These are phyloP conservation scores for Eutrema salsugineum DNA, from an alignment of 441 rosid genomes.

Conservation along the genomic window DNA sequence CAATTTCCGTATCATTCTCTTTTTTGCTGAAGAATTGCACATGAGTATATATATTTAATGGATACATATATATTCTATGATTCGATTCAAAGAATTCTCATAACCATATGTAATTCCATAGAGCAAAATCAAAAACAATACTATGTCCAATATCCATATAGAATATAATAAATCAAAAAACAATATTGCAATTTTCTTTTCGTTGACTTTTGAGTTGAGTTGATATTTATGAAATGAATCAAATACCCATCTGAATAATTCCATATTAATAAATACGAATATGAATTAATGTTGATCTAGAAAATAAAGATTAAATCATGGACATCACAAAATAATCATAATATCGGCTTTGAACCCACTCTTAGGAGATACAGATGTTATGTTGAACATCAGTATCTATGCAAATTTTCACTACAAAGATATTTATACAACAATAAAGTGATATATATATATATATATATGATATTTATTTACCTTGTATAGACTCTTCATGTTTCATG, in stretches of 20 bases:
- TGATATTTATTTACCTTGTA: slow-evolving; percentile 48
- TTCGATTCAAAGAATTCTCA: not conserved
- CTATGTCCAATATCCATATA: not conserved
- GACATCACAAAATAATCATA: not conserved
- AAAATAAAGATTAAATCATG: no score
- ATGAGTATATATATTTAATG: not conserved
- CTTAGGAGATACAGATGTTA: not conserved
- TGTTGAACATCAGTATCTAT: no score
- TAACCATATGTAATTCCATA: not conserved
- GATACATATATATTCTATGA: not conserved
- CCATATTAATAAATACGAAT: not conserved
- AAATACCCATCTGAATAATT: no score
- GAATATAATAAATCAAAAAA: not conserved
- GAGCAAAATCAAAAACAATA: not conserved
- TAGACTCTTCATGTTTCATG: slow-evolving; percentile 59
- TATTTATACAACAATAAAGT: no score
- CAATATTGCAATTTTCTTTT: not conserved
- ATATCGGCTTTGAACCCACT: not conserved
- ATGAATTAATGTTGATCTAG: no score
- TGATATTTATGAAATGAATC: no score
- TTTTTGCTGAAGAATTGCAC: not conserved
- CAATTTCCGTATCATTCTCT: not conserved
- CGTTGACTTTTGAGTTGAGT: not conserved
- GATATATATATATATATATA: not conserved
- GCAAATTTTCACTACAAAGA: no score